These are phyloP conservation scores for Lipomyces kockii DNA, from an alignment of 805 yeast species.

Conservation along the genomic window DNA sequence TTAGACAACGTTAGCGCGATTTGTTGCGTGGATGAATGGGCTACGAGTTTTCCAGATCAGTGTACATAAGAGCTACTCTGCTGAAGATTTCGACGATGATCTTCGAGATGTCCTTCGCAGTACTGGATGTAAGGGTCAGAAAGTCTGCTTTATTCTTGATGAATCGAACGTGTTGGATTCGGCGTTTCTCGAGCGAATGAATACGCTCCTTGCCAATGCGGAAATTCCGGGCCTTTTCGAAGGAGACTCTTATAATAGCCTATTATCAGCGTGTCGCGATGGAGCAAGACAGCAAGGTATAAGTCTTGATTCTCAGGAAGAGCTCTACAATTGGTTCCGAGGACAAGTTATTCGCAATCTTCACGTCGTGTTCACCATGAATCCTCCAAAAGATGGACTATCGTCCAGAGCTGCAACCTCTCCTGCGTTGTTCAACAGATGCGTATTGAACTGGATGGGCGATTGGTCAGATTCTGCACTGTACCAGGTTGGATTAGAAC, in stretches of 20 bases:
- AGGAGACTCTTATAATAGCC: slow-evolving; percentile 63
- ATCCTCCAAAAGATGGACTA: slow-evolving; percentile 53
- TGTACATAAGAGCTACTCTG: slow-evolving; percentile 58
- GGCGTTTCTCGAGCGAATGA: slow-evolving; percentile 87
- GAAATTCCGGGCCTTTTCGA: slow-evolving; percentile 89
- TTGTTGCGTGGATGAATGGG: slow-evolving; percentile 93
- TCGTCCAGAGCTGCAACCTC: slow-evolving; percentile 63
- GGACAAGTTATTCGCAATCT: slow-evolving; percentile 68
- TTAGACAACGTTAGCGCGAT: slow-evolving; percentile 65
- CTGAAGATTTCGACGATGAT: slow-evolving; percentile 69
- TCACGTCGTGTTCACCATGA: slow-evolving; percentile 81
- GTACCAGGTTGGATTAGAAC: slow-evolving; percentile 53
- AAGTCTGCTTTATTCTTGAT: slow-evolving; percentile 73
- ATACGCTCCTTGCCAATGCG: slow-evolving; percentile 88
- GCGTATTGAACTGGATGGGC: slow-evolving; percentile 89
- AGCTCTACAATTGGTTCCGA: slow-evolving; percentile 75
- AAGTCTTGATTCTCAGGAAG: slow-evolving; percentile 67
- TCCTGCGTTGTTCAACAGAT: slow-evolving; percentile 87
- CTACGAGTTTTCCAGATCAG: slow-evolving; percentile 61
- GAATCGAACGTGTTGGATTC: slow-evolving; percentile 79
- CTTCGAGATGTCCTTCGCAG: slow-evolving; percentile 58
- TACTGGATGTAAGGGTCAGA: slow-evolving; percentile 61
- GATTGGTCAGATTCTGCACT: slow-evolving; percentile 67
- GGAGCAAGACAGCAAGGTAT: slow-evolving; percentile 65
- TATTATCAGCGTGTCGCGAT: slow-evolving; percentile 61